Evolutionary conservation across 208 protist species (phyloP).

Genomic region (Wallacemonas sp.): DNA sequence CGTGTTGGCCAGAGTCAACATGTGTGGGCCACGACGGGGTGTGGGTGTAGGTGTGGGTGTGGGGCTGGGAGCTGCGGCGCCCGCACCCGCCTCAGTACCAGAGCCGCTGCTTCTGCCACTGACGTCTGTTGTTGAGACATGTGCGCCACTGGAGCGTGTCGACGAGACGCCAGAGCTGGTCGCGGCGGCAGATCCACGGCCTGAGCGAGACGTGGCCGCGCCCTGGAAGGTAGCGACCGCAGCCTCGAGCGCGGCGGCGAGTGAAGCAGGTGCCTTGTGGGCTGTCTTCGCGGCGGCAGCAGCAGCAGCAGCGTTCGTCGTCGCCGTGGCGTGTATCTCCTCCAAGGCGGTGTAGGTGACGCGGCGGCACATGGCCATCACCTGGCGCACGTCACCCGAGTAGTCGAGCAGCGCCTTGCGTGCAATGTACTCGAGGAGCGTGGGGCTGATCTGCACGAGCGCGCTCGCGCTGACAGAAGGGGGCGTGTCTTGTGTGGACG

Average conservation of each 20-base stretch:
- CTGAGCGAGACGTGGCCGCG: neutral
- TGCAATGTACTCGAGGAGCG: slow-evolving; percentile 64
- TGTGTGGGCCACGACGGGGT: slow-evolving; percentile 18
- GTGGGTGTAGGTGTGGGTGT: too few species aligned
- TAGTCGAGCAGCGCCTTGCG: slow-evolving; percentile 62
- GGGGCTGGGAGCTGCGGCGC: neutral
- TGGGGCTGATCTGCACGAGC: slow-evolving; percentile 40
- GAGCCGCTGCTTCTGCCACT: too few species aligned
- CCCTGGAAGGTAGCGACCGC: slow-evolving; percentile 23
- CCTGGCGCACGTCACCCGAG: slow-evolving; percentile 73
- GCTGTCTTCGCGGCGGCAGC: too few species aligned
- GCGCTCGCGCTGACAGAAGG: slow-evolving; percentile 10
- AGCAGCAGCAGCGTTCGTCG: too few species aligned
- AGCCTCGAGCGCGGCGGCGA: slow-evolving; percentile 17
- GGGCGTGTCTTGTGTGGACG: neutral
- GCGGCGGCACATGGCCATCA: slow-evolving; percentile 67
- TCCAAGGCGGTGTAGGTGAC: slow-evolving; percentile 49
- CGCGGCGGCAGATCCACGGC: neutral
- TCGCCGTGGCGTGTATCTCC: slow-evolving; percentile 17
- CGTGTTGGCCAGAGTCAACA: slow-evolving; percentile 51
- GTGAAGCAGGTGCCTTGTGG: neutral
- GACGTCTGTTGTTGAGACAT: neutral
- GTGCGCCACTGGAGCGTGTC: slow-evolving; percentile 18
- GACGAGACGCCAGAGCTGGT: too few species aligned
- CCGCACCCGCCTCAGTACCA: neutral